Percentiles rank a stretch among this genome's conserved stretches.
Evolutionary conservation across 768 basidiomycete species (phyloP).

Genomic region (Botryobasidium botryosum): DNA sequence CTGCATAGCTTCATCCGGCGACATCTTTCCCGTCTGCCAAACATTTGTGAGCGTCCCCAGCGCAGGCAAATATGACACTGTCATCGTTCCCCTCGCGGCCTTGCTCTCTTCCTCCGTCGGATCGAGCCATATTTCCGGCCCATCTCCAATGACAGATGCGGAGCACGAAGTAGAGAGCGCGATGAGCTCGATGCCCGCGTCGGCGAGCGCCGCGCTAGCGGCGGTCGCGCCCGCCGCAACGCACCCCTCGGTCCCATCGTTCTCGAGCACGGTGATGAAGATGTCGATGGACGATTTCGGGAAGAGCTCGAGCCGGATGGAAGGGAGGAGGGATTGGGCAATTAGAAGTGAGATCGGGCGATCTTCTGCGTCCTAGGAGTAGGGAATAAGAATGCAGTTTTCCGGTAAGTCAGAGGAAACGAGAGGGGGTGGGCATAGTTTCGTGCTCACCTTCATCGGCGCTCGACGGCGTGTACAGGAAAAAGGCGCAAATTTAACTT

Average conservation of each 20-base stretch:
- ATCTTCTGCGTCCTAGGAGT: conserved; percentile 78
- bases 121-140: conserved; percentile 63
- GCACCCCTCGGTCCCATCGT: conserved; percentile 81
- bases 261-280: conserved; percentile 76
- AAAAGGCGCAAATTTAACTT: conserved; percentile 94
- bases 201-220: conserved; percentile 76
- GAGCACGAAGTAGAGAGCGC: conserved; percentile 77
- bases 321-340: conserved; percentile 68
- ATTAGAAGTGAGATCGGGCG: conserved; percentile 67
- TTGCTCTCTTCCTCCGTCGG: conserved; percentile 54
- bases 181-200: conserved; percentile 83
- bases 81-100: conserved; percentile 44
- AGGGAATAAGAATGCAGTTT: too few species aligned
- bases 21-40: conserved; percentile 68
- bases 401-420: background rate
- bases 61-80: conserved; percentile 77
- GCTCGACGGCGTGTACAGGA: conserved; percentile 62
- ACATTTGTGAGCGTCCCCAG: conserved; percentile 64
- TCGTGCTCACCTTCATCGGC: conserved; percentile 59
- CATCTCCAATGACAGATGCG: conserved; percentile 38
- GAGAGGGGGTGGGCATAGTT: background rate
- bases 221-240: conserved; percentile 77
- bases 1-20: conserved; percentile 38
- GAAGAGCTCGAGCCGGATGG: conserved; percentile 74
- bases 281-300: conserved; percentile 92